Conservation (phyloP, 2,329 filamentous ascomycete species). For the Cladosporium cucumerinum region DNA sequence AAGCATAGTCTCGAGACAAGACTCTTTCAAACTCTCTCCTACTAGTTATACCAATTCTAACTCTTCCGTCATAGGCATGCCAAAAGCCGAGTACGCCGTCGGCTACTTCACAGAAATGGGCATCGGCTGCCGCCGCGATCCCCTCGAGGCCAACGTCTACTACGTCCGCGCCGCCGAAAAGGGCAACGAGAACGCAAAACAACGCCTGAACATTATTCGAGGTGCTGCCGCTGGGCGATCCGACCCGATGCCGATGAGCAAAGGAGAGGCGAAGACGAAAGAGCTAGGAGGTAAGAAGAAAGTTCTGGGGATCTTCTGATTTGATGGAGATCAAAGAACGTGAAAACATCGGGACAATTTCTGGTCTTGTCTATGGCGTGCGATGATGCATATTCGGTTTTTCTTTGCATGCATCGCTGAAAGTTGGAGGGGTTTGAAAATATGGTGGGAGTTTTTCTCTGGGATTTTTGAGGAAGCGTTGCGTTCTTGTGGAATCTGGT, state of each 20-base stretch:
- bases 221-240: conserved; percentile 65
- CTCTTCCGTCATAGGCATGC: conserved; percentile 47
- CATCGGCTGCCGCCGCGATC: conserved; percentile 88
- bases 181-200: conserved; percentile 84
- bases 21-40: neutral
- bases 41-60: neutral
- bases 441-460: neutral
- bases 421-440: neutral
- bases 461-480: neutral
- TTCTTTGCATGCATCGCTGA: neutral
- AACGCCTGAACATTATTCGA: conserved; percentile 80
- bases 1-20: neutral
- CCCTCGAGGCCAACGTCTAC: conserved; percentile 97
- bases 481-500: neutral
- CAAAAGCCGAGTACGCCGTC: conserved; percentile 83
- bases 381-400: neutral
- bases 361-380: neutral
- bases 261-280: conserved; percentile 31
- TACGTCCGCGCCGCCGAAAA: conserved; percentile 93
- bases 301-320: conserved; percentile 31
- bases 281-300: conserved; percentile 33
- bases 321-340: neutral
- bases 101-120: conserved; percentile 99
- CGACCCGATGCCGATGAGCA: conserved; percentile 40
- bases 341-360: neutral